Conservation (phyloP, 305 asterid species). For the Fraxinus sp. region DNA sequence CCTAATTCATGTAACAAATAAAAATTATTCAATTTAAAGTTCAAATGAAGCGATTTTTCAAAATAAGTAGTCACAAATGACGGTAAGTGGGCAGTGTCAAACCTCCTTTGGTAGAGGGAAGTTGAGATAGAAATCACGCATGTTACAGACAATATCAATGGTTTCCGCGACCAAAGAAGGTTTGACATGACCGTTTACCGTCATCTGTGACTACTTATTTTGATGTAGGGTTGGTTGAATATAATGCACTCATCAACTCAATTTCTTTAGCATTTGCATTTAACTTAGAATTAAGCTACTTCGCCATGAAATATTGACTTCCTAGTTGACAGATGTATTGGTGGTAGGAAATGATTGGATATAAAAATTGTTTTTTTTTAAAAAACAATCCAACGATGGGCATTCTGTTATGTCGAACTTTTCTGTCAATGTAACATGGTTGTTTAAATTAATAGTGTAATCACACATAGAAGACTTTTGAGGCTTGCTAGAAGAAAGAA, state of each 20-base stretch:
- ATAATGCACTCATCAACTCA: no score
- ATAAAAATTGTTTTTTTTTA: no score
- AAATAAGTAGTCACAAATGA: background rate
- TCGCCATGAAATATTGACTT: no score
- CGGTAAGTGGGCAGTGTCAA: background rate
- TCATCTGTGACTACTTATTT: no score
- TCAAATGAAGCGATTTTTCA: constrained; percentile 21
- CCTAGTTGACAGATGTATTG: no score
- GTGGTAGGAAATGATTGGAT: no score
- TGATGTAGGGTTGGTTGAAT: no score
- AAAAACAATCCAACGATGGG: no score
- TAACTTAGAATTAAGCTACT: no score
- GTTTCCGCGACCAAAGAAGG: background rate
- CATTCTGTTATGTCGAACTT: no score
- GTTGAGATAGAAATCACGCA: background rate
- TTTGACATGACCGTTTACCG: no score
- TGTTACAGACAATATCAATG: background rate
- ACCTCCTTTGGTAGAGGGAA: background rate
- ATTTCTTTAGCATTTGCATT: background rate
- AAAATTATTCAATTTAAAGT: constrained; percentile 32
- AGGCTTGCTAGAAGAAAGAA: background rate
- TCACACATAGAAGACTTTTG: background rate
- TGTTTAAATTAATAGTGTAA: background rate
- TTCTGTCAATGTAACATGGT: no score
- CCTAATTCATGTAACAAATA: constrained; percentile 32